phyloP scores from a whole-genome alignment of 108 stramenopile genomes.

The Cyclostephanos tholiformis region DNA sequence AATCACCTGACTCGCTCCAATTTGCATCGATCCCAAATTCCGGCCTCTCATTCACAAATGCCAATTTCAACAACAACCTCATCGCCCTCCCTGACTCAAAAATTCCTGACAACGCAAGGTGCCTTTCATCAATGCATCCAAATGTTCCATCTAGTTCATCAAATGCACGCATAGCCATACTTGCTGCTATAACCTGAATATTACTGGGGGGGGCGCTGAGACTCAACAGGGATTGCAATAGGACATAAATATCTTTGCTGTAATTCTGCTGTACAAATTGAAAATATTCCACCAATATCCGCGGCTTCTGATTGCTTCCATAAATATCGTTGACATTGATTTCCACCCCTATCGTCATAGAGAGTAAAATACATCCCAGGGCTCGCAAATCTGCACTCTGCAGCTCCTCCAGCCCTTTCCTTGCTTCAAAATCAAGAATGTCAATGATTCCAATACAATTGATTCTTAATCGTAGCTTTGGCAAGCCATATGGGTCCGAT shows the following conservation, averaged over 20 bases:
- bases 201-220: conserved; percentile 54
- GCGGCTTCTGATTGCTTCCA: conserved; percentile 33
- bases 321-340: conserved; percentile 53
- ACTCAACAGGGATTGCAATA: conserved; percentile 69
- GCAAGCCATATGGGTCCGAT: conserved; percentile 37
- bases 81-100: conserved; percentile 88
- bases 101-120: conserved; percentile 70
- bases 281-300: conserved; percentile 35
- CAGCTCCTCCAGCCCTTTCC: conserved; percentile 74
- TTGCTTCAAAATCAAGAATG: conserved; percentile 88
- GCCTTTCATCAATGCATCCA: conserved; percentile 51
- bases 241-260: conserved; percentile 70
- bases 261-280: conserved; percentile 75
- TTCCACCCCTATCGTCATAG: conserved; percentile 79
- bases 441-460: conserved; percentile 86
- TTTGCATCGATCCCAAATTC: conserved; percentile 83
- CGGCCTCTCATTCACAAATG: conserved; percentile 91
- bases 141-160: conserved; percentile 72
- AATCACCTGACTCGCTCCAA: conserved; percentile 92
- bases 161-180: conserved; percentile 58
- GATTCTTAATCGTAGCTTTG: conserved; percentile 64
- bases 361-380: conserved; percentile 83
- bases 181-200: conserved; percentile 57
- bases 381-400: conserved; percentile 83
- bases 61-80: conserved; percentile 87